These are phyloP conservation scores for Ampelocalamus luodianensis DNA, from an alignment of 176 grass and related monocot species.

Conservation along the genomic window DNA sequence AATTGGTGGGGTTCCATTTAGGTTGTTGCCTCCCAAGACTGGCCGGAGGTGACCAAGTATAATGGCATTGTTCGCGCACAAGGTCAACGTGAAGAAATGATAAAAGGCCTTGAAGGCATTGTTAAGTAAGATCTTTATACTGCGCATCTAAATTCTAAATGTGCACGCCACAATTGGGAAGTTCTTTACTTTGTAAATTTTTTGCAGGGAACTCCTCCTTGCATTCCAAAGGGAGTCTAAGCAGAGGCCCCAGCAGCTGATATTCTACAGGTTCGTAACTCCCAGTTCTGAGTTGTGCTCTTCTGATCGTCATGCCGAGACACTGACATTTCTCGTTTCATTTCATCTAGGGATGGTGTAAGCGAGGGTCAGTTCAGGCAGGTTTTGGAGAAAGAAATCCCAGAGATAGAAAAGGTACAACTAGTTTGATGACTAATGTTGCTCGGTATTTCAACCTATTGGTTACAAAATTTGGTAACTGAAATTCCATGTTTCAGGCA, in stretches of 20 bases:
- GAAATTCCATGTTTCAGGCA: constrained; percentile 46
- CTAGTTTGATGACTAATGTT: background rate
- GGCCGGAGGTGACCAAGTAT: constrained; percentile 79
- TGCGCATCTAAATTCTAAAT: constrained; percentile 3
- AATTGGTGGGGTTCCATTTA: constrained; percentile 28
- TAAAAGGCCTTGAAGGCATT: constrained; percentile 52
- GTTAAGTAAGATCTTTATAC: constrained; percentile 40
- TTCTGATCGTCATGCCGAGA: background rate
- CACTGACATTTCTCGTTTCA: background rate
- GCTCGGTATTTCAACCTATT: background rate
- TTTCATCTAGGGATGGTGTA: constrained; percentile 67
- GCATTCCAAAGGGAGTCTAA: constrained; percentile 48
- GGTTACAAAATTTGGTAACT: background rate
- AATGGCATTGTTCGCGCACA: constrained; percentile 56
- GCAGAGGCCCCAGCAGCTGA: constrained; percentile 55
- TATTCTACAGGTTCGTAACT: constrained; percentile 67
- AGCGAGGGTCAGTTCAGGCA: constrained; percentile 77
- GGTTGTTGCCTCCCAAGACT: constrained; percentile 83
- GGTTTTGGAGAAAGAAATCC: constrained; percentile 70
- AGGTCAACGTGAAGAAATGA: constrained; percentile 57
- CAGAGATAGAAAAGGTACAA: constrained; percentile 63
- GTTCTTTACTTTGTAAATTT: constrained; percentile 1
- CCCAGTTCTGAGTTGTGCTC: constrained; percentile 8
- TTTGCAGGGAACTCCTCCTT: constrained; percentile 63
- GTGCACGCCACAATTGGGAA: background rate